Base-by-base conservation (phyloP, 106 monocot species). In the Dactylorhiza incarnata region DNA sequence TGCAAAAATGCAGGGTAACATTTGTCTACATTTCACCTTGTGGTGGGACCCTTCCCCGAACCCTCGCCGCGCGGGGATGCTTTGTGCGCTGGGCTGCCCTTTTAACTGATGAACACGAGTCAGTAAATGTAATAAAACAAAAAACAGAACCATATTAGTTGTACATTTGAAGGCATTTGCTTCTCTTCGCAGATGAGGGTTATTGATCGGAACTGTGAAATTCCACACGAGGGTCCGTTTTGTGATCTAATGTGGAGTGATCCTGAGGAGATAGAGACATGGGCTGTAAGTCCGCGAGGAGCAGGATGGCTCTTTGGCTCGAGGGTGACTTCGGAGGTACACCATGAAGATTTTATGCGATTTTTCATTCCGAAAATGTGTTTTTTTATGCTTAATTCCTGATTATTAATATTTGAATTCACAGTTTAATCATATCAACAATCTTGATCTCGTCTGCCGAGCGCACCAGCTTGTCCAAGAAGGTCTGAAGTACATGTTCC, bases 261-360 rank as follows among this genome's bases (percentile, higher is more conserved):
- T 73, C 96, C 96, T 48, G 96, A 96, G 70, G 96, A 96, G 80
- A 96, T 96, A 46, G 96, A 93, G 45, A 93, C 96, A 17, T 96
- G 93, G 96, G 96, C 96, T 69, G 89, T 96, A 22, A 93, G 93
- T 81, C 96, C 96, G 13, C 88, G 96, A 47, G 96, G 96, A 73
- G 96, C 96, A 53, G 96, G 96, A 17, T 96, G 96, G 96, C 93
- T 96, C n/a, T 96, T 96, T 86, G 96, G 96, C 74, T 96, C 96
- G 6, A 84, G 96, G 65, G 96, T 96, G 74, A 96, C 96, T 49
- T 77, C 96, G 6, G 96, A 96, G 91, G 96, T 93, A 75, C 15
- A 48, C 9, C 7, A 25, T 9, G 37, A 22, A 45, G 45, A 70
- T 48, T 24, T 74, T 26, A 66, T 74, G 45, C 48, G 6, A 7